Evolutionary conservation across 371 early-diverging fungal species (phyloP), one percentile per base, ranked within the genome.

Genomic region (Mucor lusitanicus): DNA sequence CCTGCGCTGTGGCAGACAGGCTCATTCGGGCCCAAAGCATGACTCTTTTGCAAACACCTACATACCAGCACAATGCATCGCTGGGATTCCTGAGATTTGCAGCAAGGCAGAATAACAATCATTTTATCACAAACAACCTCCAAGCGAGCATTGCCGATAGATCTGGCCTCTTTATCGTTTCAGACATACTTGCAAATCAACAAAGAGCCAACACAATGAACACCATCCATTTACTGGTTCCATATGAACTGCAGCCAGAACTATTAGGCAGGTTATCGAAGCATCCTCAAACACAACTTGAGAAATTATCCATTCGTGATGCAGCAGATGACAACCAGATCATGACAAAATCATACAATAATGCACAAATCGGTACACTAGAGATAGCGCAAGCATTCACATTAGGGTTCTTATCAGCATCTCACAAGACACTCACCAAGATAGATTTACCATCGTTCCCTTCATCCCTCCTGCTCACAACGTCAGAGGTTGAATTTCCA

Each of bases 401-500:
- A 13, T 25, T 13, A 53, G 40, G 53, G 42, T 53, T 62, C 40
- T 30, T 68, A 39, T 40, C 59, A 39, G 53, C 27, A 42, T 68
- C 69, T n/a, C 69, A 59, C 37, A 59, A n/a, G 17, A 63, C 63
- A 21, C 39, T 68, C 2, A 46, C 61, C 12, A 58, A 54, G 17
- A 28, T 77, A 54, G 73, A 73, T 35, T 23, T 73, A 3, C 71
- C 77, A n/a, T 65, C 71, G 17, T 77, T 67, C 37, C 71, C 73
- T 53, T 58, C 64, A 13, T 23, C 50, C 23, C 13, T 32, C n/a
- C 61, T 59, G 27, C 27, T 68, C 11, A 13, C 59, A 33, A 58
- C 44, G 40, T 64, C 50, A 6, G 13, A 56, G 23, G 19, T 5
- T 1, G 33, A 25, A 40, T 74, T 78, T 63, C 61, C 68, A 17